A percentile compares a stretch with the other conserved stretches of the same genome.
These are phyloP conservation scores for Penicillium aurantiogriseum DNA, from an alignment of 2,329 filamentous ascomycete genomes.

Conservation along the genomic window DNA sequence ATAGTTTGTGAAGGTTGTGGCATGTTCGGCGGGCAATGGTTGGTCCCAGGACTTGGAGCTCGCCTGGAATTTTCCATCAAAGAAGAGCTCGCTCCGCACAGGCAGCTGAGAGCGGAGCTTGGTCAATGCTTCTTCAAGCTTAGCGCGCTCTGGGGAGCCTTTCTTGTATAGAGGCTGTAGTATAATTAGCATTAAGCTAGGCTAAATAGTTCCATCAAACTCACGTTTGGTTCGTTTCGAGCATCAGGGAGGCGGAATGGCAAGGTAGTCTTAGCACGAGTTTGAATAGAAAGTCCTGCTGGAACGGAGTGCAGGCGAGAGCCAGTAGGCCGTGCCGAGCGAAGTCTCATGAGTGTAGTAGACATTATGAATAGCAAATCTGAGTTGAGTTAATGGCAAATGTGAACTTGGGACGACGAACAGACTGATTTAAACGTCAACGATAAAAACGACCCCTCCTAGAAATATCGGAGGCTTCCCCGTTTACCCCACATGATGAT, in stretches of 20 bases:
- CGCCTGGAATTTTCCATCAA: slow-evolving; percentile 30
- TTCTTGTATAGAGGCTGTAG: slow-evolving; percentile 26
- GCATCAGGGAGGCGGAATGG: slow-evolving; percentile 34
- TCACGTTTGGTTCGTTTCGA: slow-evolving; percentile 38
- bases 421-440: slow-evolving; percentile 2
- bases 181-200: background rate
- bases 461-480: background rate
- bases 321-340: slow-evolving; percentile 14
- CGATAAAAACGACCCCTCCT: background rate
- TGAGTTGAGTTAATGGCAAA: background rate
- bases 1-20: slow-evolving; percentile 71
- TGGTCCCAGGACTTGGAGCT: slow-evolving; percentile 27
- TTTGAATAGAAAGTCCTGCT: slow-evolving; percentile 13
- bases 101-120: slow-evolving; percentile 36
- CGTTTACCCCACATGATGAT: slow-evolving; percentile 7
- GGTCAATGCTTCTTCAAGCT: slow-evolving; percentile 32
- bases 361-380: slow-evolving; percentile 14
- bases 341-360: slow-evolving; percentile 20
- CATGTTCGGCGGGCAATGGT: slow-evolving; percentile 32
- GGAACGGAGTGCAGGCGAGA: slow-evolving; percentile 14
- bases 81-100: slow-evolving; percentile 31
- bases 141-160: slow-evolving; percentile 35
- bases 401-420: background rate
- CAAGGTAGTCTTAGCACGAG: slow-evolving; percentile 27
- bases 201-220: background rate